Conservation (phyloP, 176 grass and related monocot species). For the Oryza officinalis region DNA sequence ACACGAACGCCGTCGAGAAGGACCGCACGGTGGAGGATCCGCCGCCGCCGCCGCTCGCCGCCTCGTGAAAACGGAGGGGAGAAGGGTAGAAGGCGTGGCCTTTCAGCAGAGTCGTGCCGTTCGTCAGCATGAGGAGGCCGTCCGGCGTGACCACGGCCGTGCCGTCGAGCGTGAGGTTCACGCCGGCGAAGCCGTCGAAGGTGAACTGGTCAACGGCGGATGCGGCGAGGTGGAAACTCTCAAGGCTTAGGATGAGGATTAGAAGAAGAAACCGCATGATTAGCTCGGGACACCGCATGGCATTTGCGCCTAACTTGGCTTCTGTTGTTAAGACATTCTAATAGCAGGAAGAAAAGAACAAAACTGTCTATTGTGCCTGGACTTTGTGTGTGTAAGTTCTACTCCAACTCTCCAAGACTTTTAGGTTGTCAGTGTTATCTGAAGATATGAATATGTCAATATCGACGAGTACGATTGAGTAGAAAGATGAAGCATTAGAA, state of each 20-base stretch:
- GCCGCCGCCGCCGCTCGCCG: neutral
- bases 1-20: conserved; percentile 52
- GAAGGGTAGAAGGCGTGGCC: conserved; percentile 56
- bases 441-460: neutral
- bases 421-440: neutral
- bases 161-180: conserved; percentile 45
- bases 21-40: conserved; percentile 21
- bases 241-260: conserved; percentile 31
- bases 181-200: conserved; percentile 43
- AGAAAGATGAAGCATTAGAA: too few species aligned
- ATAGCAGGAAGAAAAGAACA: neutral
- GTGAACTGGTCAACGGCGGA: conserved; percentile 35
- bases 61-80: conserved; percentile 6
- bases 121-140: conserved; percentile 49
- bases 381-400: neutral
- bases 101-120: conserved; percentile 49
- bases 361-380: neutral
- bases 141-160: conserved; percentile 35
- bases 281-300: neutral
- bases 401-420: too few species aligned
- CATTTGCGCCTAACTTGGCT: neutral
- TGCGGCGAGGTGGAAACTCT: neutral
- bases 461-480: too few species aligned
- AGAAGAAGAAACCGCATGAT: conserved; percentile 14
- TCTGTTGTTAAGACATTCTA: neutral